Conservation (phyloP, 2,329 filamentous ascomycete species). For the Venturia effusa region DNA sequence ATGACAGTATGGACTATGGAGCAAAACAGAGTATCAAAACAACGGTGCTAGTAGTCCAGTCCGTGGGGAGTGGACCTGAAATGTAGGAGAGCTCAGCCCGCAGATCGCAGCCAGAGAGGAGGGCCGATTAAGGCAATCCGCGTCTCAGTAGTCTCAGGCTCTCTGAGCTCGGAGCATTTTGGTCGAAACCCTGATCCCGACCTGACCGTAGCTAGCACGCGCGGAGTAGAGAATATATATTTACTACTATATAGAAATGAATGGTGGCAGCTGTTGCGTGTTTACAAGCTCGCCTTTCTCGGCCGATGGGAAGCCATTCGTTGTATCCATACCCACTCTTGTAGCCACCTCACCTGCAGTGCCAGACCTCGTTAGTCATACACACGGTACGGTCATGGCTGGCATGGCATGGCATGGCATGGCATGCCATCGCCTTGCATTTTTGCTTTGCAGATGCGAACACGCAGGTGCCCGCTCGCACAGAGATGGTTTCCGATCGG, state of each 20-base stretch:
- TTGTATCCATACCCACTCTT: no score
- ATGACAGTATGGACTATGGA: neutral
- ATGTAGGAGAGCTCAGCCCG: neutral
- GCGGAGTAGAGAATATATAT: neutral
- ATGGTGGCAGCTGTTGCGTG: slow-evolving; percentile 2
- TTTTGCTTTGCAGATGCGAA: neutral
- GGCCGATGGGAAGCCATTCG: no score
- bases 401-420: neutral
- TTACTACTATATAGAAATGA: neutral
- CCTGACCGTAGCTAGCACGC: neutral
- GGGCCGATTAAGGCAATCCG: neutral
- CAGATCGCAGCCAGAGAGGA: neutral
- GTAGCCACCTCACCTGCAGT: neutral
- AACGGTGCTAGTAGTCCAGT: neutral
- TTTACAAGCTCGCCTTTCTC: neutral
- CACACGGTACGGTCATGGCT: neutral
- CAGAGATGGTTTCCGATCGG: neutral
- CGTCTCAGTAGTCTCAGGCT: neutral
- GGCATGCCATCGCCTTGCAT: neutral
- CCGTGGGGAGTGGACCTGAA: neutral
- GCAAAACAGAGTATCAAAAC: neutral
- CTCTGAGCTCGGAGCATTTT: neutral
- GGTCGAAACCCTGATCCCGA: neutral
- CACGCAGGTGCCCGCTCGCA: neutral
- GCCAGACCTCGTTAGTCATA: neutral